Base-by-base conservation (phyloP, 2,329 filamentous ascomycete species). In the Colletotrichum chlorophyti region DNA sequence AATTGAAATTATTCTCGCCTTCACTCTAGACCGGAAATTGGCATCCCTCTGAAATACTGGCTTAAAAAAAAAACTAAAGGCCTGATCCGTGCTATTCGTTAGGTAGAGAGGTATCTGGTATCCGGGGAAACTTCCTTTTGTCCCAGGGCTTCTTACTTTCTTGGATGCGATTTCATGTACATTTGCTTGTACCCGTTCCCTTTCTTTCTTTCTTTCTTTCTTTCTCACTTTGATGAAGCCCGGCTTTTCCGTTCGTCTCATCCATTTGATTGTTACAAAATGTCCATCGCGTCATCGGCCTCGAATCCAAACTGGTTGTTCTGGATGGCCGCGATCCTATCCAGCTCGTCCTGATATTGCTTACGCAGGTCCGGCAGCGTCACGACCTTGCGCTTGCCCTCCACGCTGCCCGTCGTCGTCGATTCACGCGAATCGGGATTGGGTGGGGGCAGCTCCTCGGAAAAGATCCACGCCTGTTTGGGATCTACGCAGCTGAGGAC, bases 341-440 rank as follows among this genome's bases (percentile, higher is more conserved):
- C 95, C 68, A 99, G 77, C 74, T 98, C 93, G 21, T 84, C 86
- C 75, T 96, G 91, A 72, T 97, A 99, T 70, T 94, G 90, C 73
- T 89, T 91, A 68, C 93, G 84, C 49, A 98, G 79, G 71, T 97
- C 93, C 26, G 90, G 90, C 52, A 99, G 77, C 27, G 91, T 97
- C 14, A 98, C 83, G 31, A 98, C 87, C 70, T 85, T 89, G 61
- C 93, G 86, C 77, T 89, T 90, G 12, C 73, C 65, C 32, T 58
- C 48, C 35, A 49, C 43, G 42, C 38, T n/a, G n/a, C n/a, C n/a
- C n/a, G n/a, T n/a, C n/a, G n/a, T 53, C 11, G 40, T 42, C 15
- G 52, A 24, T n/a, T 55, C 62, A 27, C 60, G 40, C 21, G 45
- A 50, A 26, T 61, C 54, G 15, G 58, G 58, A 26, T 61, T 58